These are phyloP conservation scores for Hondaea fermentalgiana DNA, from an alignment of 108 stramenopile species.

Conservation along the genomic window DNA sequence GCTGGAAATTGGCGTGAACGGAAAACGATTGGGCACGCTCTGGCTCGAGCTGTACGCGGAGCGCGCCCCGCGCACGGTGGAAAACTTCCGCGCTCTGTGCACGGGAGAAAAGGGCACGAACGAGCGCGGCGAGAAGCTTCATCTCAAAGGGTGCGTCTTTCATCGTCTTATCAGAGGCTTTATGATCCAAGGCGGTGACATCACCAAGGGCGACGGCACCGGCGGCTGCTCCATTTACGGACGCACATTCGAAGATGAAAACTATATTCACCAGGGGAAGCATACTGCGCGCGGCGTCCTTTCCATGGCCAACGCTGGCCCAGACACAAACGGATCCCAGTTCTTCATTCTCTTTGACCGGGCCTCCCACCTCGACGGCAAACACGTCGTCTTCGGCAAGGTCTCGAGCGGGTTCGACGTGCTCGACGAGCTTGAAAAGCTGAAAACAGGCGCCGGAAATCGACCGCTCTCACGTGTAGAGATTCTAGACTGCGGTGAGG, in stretches of 20 bases:
- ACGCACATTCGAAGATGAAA: conserved; percentile 51
- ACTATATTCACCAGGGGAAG: conserved; percentile 53
- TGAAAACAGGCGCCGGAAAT: conserved; percentile 20
- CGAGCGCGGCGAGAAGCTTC: conserved; percentile 52
- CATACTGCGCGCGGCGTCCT: conserved; percentile 56
- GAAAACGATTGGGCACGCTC: conserved; percentile 65
- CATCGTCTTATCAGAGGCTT: conserved; percentile 92
- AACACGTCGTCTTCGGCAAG: conserved; percentile 49
- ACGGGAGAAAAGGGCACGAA: conserved; percentile 75
- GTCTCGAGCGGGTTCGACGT: conserved; percentile 50
- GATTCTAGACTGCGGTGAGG: conserved; percentile 7
- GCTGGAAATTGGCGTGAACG: conserved; percentile 33
- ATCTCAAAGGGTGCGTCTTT: conserved; percentile 82
- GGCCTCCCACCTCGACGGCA: conserved; percentile 57
- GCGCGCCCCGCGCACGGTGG: conserved; percentile 85
- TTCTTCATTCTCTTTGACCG: conserved; percentile 48
- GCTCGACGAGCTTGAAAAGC: conserved; percentile 22
- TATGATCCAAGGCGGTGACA: conserved; percentile 83
- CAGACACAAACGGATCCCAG: conserved; percentile 42
- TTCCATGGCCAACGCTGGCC: conserved; percentile 54
- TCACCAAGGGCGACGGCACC: conserved; percentile 68
- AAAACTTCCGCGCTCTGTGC: conserved; percentile 68
- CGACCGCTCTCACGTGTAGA: not conserved
- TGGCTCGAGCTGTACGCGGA: conserved; percentile 72
- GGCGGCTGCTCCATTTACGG: conserved; percentile 61